These are phyloP conservation scores for Chrysanthemum seticuspe DNA, from an alignment of 129 eudicot species.

Conservation along the genomic window DNA sequence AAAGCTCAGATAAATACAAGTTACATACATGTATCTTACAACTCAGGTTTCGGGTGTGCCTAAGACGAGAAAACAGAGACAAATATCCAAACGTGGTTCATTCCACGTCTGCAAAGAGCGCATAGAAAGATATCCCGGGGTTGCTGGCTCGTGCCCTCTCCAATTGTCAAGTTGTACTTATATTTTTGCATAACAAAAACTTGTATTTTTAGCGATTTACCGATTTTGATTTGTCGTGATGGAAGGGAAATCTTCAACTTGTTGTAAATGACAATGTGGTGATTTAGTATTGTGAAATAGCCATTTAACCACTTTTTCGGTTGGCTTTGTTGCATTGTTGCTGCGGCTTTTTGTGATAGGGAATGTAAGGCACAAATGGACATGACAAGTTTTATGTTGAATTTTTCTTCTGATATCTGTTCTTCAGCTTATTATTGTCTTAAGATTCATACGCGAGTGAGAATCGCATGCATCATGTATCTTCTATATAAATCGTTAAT, in stretches of 20 bases:
- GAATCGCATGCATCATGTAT: too few species aligned
- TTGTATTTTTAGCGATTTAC: slow-evolving; percentile 36
- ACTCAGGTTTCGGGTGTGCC: slow-evolving; percentile 3
- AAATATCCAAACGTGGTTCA: slow-evolving; percentile 10
- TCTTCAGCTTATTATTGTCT: not conserved
- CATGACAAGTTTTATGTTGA: slow-evolving; percentile 10
- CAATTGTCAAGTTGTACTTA: slow-evolving; percentile 33
- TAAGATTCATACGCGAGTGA: not conserved
- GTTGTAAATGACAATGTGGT: slow-evolving; percentile 51
- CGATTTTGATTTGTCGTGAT: slow-evolving; percentile 31
- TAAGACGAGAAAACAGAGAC: not conserved
- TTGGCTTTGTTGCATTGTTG: slow-evolving; percentile 32
- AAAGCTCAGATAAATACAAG: slow-evolving; percentile 19
- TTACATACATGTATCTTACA: slow-evolving; percentile 11
- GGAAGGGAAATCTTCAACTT: slow-evolving; percentile 37
- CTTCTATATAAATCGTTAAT: too few species aligned
- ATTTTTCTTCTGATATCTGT: not conserved
- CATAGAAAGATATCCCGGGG: slow-evolving; percentile 15
- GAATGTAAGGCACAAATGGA: slow-evolving; percentile 19
- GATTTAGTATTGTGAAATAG: slow-evolving; percentile 52
- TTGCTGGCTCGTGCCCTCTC: slow-evolving; percentile 15
- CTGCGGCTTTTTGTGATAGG: slow-evolving; percentile 15
- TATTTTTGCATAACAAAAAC: slow-evolving; percentile 22
- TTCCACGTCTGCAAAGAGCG: slow-evolving; percentile 16
- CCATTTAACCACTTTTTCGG: slow-evolving; percentile 50